These are phyloP conservation scores for Chaetomidium leptoderma DNA, from an alignment of 495 filamentous ascomycete species.

Conservation along the genomic window DNA sequence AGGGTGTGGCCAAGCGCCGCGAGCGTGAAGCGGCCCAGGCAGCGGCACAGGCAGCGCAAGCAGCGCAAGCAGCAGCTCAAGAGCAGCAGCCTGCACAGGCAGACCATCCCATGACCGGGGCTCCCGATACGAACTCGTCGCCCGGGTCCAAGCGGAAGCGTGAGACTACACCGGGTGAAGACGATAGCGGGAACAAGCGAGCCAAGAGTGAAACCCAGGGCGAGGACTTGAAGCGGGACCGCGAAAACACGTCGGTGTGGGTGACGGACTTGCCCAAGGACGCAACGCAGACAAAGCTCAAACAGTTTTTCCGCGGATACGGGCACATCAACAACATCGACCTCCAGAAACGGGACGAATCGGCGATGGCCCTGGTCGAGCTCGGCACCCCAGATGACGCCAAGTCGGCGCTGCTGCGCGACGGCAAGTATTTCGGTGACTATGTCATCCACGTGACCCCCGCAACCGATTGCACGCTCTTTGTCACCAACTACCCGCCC, in stretches of 20 bases:
- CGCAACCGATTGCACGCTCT: conserved; percentile 73
- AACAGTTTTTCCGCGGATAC: conserved; percentile 86
- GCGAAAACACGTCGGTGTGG: conserved; percentile 82
- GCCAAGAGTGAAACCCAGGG: conserved; percentile 47
- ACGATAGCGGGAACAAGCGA: conserved; percentile 53
- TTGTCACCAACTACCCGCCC: conserved; percentile 86
- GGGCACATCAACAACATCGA: conserved; percentile 75
- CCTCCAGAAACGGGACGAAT: conserved; percentile 54
- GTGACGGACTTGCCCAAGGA: conserved; percentile 68
- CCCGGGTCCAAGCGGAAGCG: conserved; percentile 65
- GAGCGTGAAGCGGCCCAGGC: conserved; percentile 58
- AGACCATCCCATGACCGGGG: conserved; percentile 31
- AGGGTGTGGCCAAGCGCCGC: conserved; percentile 58
- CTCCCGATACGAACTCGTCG: conserved; percentile 23
- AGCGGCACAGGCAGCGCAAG: conserved; percentile 39
- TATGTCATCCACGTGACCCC: conserved; percentile 65
- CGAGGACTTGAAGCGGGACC: conserved; percentile 62
- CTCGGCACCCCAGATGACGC: conserved; percentile 78
- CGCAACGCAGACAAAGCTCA: conserved; percentile 65
- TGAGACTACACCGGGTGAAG: conserved; percentile 46
- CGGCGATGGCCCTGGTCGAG: conserved; percentile 73
- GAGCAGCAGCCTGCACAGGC: conserved; percentile 21
- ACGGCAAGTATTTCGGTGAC: conserved; percentile 69
- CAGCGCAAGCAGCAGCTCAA: conserved; percentile 2
- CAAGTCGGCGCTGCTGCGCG: conserved; percentile 69